Base-by-base conservation (phyloP, 2,329 filamentous ascomycete genomes). In the Cryphonectria naterciae region DNA sequence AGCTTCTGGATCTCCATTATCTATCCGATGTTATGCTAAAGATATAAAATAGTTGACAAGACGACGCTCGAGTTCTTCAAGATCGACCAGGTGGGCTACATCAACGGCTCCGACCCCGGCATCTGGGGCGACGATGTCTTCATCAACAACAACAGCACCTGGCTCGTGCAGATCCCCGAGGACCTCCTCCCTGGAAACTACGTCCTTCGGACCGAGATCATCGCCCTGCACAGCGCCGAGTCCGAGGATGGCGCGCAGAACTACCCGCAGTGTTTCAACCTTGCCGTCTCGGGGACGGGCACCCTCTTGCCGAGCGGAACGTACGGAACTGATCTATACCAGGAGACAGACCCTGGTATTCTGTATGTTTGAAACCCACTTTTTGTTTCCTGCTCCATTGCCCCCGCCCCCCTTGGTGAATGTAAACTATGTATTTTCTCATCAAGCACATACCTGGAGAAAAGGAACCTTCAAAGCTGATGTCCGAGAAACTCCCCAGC, bases 201-300 rank as follows among this genome's bases (percentile, higher is more conserved):
- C 70, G 83, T 85, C 68, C 77, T 85, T 54, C 79, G 83, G 25
- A 81, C 84, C 72, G 83, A 85, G 75, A 84, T 84, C 70, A 83
- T 85, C 65, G 83, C 79, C 60, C 80, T 85, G 35, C 83, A 85
- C 77, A 78, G 77, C 25, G 82, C 83, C 19, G 76, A 70, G 1
- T 76, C 79, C 41, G 68, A 70, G 43, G 74, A 82, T 72, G 83
- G 83, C n/a, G 82, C 83, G 58, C 83, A 85, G 77, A 82, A 81
- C 77, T 85, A 85, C 76, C 83, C 83, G 61, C 83, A 84, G 73
- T 85, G 87, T 77, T 79, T 87, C 77, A 88, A 89, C 80, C 77
- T 89, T 71, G 81, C 85, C 73, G 80, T 89, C 72, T 60, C 65
- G 6, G 72, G 72, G 10, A 58, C 83, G 83, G 72, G 83, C 79